Base-by-base conservation (phyloP, 768 basidiomycete genomes). In the Russula earlei region DNA sequence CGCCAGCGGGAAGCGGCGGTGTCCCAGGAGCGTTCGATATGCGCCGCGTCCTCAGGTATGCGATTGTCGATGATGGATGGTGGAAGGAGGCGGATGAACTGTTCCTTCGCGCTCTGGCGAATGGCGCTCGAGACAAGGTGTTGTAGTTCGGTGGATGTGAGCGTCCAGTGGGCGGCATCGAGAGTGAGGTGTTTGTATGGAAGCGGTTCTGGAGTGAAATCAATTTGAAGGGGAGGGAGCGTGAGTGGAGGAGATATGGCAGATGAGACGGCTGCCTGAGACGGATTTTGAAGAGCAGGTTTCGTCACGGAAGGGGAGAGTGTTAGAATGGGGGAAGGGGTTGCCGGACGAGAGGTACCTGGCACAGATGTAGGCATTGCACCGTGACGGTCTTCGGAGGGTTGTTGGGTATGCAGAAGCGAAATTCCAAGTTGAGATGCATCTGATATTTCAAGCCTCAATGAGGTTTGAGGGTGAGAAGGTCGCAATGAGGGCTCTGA, bases 161-260 rank as follows among this genome's bases (percentile, higher is more conserved):
- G 55, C 6, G 62, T 57, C 62, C 62, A 62, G n/a, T 62, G 62
- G 15, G 62, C 62, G 12, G 62, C 52, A 6, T 62, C 62, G 46
- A 62, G 62, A 17, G 55, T 57, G 9, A 62, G 55, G 17, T 57
- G 38, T 7, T 54, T 51, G 55, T 62, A 62, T 5, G 62, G 55
- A 17, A 61, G 59, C 22, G 55, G 52, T 10, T 56, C 52, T 8
- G 59, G 62, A 11, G 45, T 47, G 37, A 61, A 37, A n/a, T 36
- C 29, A 7, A 59, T 22, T 34, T 55, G 55, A 7, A 38, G n/a
- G 11, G 55, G 10, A 10, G 58, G 58, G 17, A 58, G 49, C 10
- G n/a, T 44, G 29, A 59, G 42, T 4, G 50, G 51, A 25, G 34
- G 49, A 29, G 29, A 1, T 0, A 41, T 38, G 46, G 41, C 9